Conservation (phyloP, 2,329 filamentous ascomycete species). For the Pyrenophora graminea region DNA sequence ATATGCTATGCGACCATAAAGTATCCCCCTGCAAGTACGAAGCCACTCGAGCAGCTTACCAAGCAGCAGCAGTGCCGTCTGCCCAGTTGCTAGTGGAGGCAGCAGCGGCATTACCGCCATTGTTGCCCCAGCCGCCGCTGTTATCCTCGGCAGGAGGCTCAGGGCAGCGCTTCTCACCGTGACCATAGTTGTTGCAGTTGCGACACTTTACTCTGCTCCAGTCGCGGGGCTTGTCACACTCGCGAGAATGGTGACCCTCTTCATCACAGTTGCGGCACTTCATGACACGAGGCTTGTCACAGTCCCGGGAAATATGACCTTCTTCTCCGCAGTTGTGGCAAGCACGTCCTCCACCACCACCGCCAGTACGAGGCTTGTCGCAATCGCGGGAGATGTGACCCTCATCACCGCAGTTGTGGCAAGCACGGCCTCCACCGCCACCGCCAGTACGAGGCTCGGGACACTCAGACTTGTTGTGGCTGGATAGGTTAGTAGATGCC, state of each 20-base stretch:
- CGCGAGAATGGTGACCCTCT: slow-evolving; percentile 57
- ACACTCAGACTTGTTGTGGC: slow-evolving; percentile 36
- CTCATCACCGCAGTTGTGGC: slow-evolving; percentile 34
- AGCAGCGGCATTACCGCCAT: slow-evolving; percentile 21
- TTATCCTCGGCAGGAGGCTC: slow-evolving; percentile 35
- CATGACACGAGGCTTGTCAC: slow-evolving; percentile 35
- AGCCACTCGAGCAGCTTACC: slow-evolving; percentile 10
- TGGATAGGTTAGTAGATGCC: slow-evolving; percentile 5
- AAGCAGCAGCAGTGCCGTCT: slow-evolving; percentile 13
- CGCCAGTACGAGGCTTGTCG: slow-evolving; percentile 24
- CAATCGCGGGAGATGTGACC: slow-evolving; percentile 38
- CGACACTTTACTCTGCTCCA: slow-evolving; percentile 63
- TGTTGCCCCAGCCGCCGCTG: slow-evolving; percentile 29
- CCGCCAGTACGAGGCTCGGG: slow-evolving; percentile 23
- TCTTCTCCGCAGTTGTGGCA: slow-evolving; percentile 36
- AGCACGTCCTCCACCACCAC: slow-evolving; percentile 23
- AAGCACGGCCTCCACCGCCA: slow-evolving; percentile 25
- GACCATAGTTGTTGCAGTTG: slow-evolving; percentile 58
- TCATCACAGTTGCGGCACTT: slow-evolving; percentile 65
- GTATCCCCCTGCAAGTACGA: slow-evolving; percentile 2
- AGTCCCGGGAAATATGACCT: slow-evolving; percentile 35
- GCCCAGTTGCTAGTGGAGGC: slow-evolving; percentile 22
- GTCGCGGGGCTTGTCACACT: slow-evolving; percentile 50
- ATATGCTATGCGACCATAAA: slow-evolving; percentile 1
- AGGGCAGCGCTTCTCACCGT: slow-evolving; percentile 49